Evolutionary conservation across 1,284 basidiomycete species (phyloP).

Genomic region (Malassezia dermatis): DNA sequence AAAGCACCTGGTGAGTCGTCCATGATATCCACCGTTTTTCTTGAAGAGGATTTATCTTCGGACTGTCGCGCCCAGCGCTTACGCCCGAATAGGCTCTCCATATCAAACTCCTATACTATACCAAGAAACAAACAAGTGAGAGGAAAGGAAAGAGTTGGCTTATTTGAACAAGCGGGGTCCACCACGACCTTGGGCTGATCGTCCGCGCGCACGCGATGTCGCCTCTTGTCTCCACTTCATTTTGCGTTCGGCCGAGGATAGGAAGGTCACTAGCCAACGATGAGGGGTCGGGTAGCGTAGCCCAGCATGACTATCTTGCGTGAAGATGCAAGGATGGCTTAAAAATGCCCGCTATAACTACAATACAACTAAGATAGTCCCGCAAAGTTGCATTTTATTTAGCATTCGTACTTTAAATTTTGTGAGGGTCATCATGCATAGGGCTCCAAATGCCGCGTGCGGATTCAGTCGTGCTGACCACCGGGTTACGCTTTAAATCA

Average conservation of each 20-base stretch:
- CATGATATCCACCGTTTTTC: neutral
- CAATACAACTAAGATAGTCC: neutral
- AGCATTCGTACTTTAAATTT: neutral
- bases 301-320: neutral
- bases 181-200: neutral
- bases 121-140: neutral
- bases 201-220: neutral
- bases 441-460: constrained; percentile 26
- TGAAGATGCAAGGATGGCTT: neutral
- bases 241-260: neutral
- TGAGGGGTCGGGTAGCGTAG: neutral
- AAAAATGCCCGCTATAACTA: neutral
- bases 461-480: constrained; percentile 19
- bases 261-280: neutral
- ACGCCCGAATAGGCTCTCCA: constrained; percentile 16
- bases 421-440: constrained; percentile 17
- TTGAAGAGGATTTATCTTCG: neutral
- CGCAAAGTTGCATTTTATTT: neutral
- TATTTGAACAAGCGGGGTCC: neutral
- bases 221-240: neutral
- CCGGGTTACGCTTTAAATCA: constrained; percentile 19
- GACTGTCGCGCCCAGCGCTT: constrained; percentile 9
- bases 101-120: constrained; percentile 1
- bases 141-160: neutral
- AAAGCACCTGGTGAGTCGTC: constrained; percentile 4